Percentiles rank a stretch among this genome's conserved stretches.
Conservation (phyloP, 2,329 filamentous ascomycete genomes). For the Cytospora piceae region DNA sequence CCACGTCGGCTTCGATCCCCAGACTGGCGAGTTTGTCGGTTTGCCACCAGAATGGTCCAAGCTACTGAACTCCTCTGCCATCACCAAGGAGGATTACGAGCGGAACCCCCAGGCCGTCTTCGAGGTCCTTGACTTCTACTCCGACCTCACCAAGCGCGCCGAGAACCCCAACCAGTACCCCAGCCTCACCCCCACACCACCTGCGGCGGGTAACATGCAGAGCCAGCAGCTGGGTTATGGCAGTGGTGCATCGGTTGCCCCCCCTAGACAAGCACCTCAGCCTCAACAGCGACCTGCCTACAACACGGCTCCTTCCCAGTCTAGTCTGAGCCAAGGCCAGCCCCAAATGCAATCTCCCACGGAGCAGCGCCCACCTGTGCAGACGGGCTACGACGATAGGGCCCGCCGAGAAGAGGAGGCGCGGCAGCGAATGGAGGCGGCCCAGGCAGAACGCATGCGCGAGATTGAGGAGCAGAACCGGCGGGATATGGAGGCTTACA, state of each 20-base stretch:
- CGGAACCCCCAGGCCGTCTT: constrained; percentile 89
- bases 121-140: constrained; percentile 84
- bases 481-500: constrained; percentile 84
- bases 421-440: constrained; percentile 65
- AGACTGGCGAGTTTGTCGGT: constrained; percentile 92
- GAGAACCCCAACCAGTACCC: constrained; percentile 72
- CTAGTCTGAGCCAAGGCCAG: constrained; percentile 40
- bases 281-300: constrained; percentile 57
- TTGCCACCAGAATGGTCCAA: constrained; percentile 97
- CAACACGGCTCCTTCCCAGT: constrained; percentile 43
- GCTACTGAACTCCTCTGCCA: constrained; percentile 90
- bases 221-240: constrained; percentile 67
- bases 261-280: constrained; percentile 62
- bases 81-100: constrained; percentile 98
- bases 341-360: constrained; percentile 50
- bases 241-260: constrained; percentile 63
- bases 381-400: constrained; percentile 59
- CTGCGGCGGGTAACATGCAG: constrained; percentile 55
- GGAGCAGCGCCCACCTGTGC: constrained; percentile 61
- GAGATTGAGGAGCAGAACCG: constrained; percentile 69
- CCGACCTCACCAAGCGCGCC: constrained; percentile 76
- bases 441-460: constrained; percentile 56
- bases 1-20: constrained; percentile 95
- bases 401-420: constrained; percentile 55
- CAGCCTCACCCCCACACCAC: constrained; percentile 69